Conservation (phyloP, 2,329 filamentous ascomycete species). For the Pseudocercospora crystallina region DNA sequence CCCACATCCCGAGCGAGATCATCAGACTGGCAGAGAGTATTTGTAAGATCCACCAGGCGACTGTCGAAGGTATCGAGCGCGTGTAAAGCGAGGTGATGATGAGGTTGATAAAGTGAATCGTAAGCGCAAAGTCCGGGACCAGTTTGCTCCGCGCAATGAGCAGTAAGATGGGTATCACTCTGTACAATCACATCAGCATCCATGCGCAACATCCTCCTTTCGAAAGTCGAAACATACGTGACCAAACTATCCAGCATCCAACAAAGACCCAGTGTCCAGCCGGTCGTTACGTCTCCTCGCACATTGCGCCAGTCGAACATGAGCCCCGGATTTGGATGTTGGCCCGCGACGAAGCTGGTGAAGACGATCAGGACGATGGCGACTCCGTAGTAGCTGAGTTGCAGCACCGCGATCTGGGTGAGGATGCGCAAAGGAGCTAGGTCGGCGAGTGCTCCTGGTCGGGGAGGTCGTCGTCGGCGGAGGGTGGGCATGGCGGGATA, state of each 20-base stretch:
- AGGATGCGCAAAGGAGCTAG: conserved; percentile 67
- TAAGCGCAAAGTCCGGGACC: conserved; percentile 90
- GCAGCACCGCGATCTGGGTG: conserved; percentile 64
- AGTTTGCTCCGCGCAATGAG: conserved; percentile 88
- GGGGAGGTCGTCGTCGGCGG: conserved; percentile 61
- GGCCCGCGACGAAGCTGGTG: conserved; percentile 65
- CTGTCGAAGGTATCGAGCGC: conserved; percentile 69
- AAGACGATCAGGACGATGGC: conserved; percentile 65
- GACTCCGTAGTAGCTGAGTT: conserved; percentile 63
- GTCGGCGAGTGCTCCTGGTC: conserved; percentile 65
- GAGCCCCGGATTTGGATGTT: conserved; percentile 57
- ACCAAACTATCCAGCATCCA: conserved; percentile 67
- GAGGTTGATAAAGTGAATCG: conserved; percentile 81
- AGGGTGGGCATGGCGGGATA: conserved; percentile 5
- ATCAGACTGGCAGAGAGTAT: conserved; percentile 61
- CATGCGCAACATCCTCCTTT: neutral
- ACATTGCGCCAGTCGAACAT: conserved; percentile 64
- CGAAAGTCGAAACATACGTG: conserved; percentile 51
- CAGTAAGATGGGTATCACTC: conserved; percentile 78
- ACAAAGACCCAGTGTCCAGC: conserved; percentile 67
- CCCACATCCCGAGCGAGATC: conserved; percentile 78
- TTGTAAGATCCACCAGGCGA: conserved; percentile 83
- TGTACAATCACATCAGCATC: conserved; percentile 41
- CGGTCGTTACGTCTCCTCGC: conserved; percentile 66
- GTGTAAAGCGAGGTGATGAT: conserved; percentile 76